Percentiles rank a stretch among this genome's conserved stretches.
These are phyloP conservation scores for Boletus rubroflammeus DNA, from an alignment of 768 basidiomycete genomes.

Conservation along the genomic window DNA sequence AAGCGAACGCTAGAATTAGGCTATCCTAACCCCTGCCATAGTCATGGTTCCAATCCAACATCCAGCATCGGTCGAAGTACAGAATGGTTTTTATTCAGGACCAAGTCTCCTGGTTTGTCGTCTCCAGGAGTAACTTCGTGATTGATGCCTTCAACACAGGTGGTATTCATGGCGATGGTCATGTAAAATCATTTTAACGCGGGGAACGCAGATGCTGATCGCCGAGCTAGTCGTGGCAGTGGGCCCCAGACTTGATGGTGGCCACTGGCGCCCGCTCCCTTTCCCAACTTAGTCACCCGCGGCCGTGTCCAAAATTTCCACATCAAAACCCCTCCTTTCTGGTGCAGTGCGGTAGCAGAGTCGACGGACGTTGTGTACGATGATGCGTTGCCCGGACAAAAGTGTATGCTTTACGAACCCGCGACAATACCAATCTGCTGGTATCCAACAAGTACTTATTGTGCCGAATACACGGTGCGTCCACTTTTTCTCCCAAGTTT, in stretches of 20 bases:
- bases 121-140: slow-evolving; percentile 52
- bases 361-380: slow-evolving; percentile 38
- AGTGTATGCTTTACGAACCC: not conserved
- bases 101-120: slow-evolving; percentile 57
- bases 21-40: no score
- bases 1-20: no score
- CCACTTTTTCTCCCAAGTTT: not conserved
- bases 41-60: no score
- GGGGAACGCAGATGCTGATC: not conserved
- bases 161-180: not conserved
- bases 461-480: slow-evolving; percentile 58
- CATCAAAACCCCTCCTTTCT: slow-evolving; percentile 38
- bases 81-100: no score
- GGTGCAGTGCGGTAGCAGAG: slow-evolving; percentile 40
- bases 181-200: not conserved
- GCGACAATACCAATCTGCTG: not conserved
- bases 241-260: slow-evolving; percentile 43
- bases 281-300: no score
- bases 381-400: slow-evolving; percentile 38
- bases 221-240: slow-evolving; percentile 34
- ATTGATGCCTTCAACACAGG: slow-evolving; percentile 44
- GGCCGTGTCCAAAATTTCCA: slow-evolving; percentile 14
- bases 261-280: slow-evolving; percentile 32
- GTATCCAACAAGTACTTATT: slow-evolving; percentile 35
- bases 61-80: no score